Conservation (phyloP, 2,329 filamentous ascomycete genomes). For the Claviceps arundinis region DNA sequence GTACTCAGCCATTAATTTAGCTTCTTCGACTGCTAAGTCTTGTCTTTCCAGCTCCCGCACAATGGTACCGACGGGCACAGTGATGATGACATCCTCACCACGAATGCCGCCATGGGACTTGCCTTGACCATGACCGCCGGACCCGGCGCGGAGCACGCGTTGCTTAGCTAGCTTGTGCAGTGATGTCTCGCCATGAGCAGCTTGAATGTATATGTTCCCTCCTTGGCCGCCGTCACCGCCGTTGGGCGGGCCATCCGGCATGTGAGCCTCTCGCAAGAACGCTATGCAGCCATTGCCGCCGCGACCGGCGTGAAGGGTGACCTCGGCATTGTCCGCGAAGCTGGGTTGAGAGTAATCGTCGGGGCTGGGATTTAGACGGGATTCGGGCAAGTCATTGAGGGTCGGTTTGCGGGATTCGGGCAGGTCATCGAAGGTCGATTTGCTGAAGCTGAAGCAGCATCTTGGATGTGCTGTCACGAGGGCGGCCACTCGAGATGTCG, state of each 20-base stretch:
- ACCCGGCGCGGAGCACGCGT: constrained; percentile 59
- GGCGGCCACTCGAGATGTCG: background rate
- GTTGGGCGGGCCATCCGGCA: constrained; percentile 81
- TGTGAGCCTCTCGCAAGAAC: constrained; percentile 81
- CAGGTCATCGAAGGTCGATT: constrained; percentile 22
- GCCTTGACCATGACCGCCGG: constrained; percentile 68
- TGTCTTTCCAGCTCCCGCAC: constrained; percentile 67
- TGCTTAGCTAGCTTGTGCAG: constrained; percentile 79
- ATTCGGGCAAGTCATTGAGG: constrained; percentile 26
- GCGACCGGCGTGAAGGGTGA: constrained; percentile 64
- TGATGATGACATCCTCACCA: constrained; percentile 77
- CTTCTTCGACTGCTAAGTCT: constrained; percentile 63
- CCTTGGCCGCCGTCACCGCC: constrained; percentile 88
- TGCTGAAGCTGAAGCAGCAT: constrained; percentile 10
- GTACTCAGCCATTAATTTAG: constrained; percentile 19
- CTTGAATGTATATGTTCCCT: constrained; percentile 89
- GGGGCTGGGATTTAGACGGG: constrained; percentile 66
- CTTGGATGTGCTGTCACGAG: background rate
- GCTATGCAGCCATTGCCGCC: constrained; percentile 92
- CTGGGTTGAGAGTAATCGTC: constrained; percentile 72
- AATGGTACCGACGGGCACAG: constrained; percentile 86
- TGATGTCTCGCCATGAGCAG: constrained; percentile 79
- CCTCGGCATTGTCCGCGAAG: constrained; percentile 74
- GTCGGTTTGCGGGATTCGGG: constrained; percentile 7
- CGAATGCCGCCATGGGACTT: constrained; percentile 60